Base-by-base conservation (phyloP, 164 flowering plant genomes). In the Vitis rotundifolia region DNA sequence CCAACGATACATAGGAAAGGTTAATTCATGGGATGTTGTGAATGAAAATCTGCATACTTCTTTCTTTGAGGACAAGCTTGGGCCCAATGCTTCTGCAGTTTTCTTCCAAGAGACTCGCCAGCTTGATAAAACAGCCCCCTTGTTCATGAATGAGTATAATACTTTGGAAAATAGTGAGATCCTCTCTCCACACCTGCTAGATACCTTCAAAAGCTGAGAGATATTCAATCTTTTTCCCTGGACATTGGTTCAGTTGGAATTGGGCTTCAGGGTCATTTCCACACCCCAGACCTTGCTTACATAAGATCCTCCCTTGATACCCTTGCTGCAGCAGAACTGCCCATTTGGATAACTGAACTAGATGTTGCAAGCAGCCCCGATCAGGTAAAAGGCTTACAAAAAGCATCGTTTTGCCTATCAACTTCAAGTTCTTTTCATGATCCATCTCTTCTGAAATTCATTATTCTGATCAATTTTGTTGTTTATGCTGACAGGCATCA, bases 11-110 rank as follows among this genome's bases (percentile, higher is more conserved):
- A 53, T 54, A 14, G 92, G 93, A 9, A 72, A 81, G 65, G n/a
- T 94, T 0, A 82, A 86, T 12, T 87, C 76, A 0, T 94, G 98
- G 97, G 98, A 94, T 71, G 97, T 91, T 12, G 79, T 87, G 8
- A 94, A 90, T 68, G 98, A 94, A 64, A 85, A 88, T 63, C 7
- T 94, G 52, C 98, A 89, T 22, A 83, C 75, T 29, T 9, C 44
- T 0, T 91, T 78, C 83, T 89, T 79, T 48, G 96, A 90, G 54
- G 53, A 63, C 48, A 82, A 68, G 67, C 78, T 90, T 1, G 93
- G 94, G 26, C 1, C 0, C 1, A 28, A 51, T 49, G 80, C 81
- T 1, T 82, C 97, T 0, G 63, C 68, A 0, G 12, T 0, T 2
- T 71, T 76, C 22, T 89, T 68, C 64, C 66, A 66, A 14, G 13